Evolutionary conservation across 2,329 filamentous ascomycete species (phyloP).

Genomic region (Fusarium multiceps): DNA sequence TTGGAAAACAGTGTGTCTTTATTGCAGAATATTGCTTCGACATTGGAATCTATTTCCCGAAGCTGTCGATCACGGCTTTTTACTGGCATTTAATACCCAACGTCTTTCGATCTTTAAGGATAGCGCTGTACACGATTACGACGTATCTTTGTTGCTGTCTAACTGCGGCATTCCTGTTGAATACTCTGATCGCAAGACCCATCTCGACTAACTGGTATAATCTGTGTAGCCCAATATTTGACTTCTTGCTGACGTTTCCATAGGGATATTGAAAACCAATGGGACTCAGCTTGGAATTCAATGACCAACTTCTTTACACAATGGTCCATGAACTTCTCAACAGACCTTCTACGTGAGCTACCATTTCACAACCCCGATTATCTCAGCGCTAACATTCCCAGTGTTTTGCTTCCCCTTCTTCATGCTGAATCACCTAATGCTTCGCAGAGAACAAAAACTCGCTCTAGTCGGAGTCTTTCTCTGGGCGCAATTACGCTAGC

Average conservation of each 20-base stretch:
- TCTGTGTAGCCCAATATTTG: fast-evolving
- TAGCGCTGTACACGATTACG: not conserved
- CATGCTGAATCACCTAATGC: not conserved
- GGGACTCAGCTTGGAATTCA: slow-evolving; percentile 11
- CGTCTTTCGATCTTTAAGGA: not conserved
- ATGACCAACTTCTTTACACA: not conserved
- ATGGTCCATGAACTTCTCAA: slow-evolving; percentile 21
- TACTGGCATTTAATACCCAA: slow-evolving; percentile 23
- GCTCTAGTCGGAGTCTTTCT: slow-evolving; percentile 12
- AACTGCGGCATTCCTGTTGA: too few relatives aligned
- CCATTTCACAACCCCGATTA: fast-evolving
- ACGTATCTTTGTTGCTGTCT: too few relatives aligned
- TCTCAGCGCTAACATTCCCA: not conserved
- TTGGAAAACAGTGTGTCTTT: not conserved
- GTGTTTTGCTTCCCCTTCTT: slow-evolving; percentile 26
- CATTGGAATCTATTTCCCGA: slow-evolving; percentile 7
- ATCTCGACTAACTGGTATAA: slow-evolving; percentile 21
- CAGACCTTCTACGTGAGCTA: not conserved
- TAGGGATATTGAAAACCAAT: slow-evolving; percentile 19
- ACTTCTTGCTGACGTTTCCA: not conserved
- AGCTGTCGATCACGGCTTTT: slow-evolving; percentile 13
- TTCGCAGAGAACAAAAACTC: slow-evolving; percentile 9
- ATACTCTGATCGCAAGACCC: not conserved
- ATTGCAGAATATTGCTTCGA: slow-evolving; percentile 18
- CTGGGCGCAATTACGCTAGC: slow-evolving; percentile 8